phyloP scores from a whole-genome alignment of 352 stramenopile genomes.

The Phytophthora vignae region DNA sequence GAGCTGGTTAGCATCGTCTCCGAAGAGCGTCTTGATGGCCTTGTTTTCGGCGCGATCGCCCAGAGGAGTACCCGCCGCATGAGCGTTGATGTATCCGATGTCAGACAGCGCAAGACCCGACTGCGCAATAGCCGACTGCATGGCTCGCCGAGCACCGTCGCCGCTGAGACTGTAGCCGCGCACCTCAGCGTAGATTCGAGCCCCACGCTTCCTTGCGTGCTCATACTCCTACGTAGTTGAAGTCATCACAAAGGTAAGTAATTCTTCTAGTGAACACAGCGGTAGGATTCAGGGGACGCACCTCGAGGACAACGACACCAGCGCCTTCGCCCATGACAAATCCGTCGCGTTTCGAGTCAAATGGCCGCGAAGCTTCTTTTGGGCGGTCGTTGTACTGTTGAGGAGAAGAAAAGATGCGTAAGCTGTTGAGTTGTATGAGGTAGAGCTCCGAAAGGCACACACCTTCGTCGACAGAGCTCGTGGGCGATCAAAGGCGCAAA shows the following conservation, averaged over 20 bases:
- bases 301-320: constrained; percentile 68
- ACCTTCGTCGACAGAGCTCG: constrained; percentile 93
- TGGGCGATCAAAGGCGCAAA: constrained; percentile 95
- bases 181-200: constrained; percentile 94
- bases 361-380: constrained; percentile 91
- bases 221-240: constrained; percentile 70
- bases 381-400: constrained; percentile 94
- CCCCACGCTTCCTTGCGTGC: constrained; percentile 90
- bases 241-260: background rate
- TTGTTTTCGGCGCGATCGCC: constrained; percentile 95
- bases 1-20: constrained; percentile 49
- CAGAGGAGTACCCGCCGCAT: constrained; percentile 96
- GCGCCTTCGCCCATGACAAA: constrained; percentile 96
- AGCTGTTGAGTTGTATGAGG: background rate
- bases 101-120: constrained; percentile 71
- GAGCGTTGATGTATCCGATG: constrained; percentile 97
- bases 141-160: constrained; percentile 84
- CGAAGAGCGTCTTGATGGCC: constrained; percentile 89
- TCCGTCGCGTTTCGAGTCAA: constrained; percentile 94
- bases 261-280: too few species aligned
- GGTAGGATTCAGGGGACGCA: background rate
- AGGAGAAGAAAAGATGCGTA: background rate
- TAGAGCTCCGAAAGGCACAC: background rate
- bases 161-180: constrained; percentile 94
- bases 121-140: constrained; percentile 89